A percentile compares a stretch with the other conserved stretches of the same genome.
phyloP scores from a whole-genome alignment of 2,329 filamentous ascomycete genomes.

The Venturia oleaginea region DNA sequence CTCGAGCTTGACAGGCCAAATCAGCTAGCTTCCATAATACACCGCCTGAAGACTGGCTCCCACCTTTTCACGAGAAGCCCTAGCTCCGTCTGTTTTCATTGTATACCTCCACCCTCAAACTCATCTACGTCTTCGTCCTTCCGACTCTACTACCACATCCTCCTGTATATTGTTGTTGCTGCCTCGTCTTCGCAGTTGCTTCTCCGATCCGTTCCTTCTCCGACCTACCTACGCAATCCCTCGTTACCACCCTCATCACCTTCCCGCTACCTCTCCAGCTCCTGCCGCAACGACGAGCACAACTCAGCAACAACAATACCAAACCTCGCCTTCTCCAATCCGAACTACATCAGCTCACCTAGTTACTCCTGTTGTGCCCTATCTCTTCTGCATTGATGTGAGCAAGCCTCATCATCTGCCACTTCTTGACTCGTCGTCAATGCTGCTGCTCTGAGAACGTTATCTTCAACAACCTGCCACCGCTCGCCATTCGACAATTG shows the following conservation, averaged over 20 bases:
- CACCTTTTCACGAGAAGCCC: background rate
- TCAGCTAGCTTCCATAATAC: no score
- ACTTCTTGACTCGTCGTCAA: constrained; percentile 8
- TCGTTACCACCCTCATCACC: constrained; percentile 4
- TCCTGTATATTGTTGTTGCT: constrained; percentile 3
- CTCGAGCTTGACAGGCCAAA: background rate
- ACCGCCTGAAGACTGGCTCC: no score
- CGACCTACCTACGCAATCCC: background rate
- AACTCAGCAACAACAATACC: constrained; percentile 3
- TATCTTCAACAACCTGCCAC: constrained; percentile 5
- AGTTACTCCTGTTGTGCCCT: background rate
- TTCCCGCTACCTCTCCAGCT: background rate
- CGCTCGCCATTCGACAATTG: background rate
- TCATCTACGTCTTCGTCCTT: background rate
- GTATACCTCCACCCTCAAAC: background rate
- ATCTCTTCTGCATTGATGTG: constrained; percentile 7
- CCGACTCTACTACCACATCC: background rate
- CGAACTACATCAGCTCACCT: background rate
- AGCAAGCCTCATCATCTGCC: constrained; percentile 8
- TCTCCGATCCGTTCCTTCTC: background rate
- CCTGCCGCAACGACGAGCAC: background rate
- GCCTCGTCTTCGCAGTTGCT: background rate
- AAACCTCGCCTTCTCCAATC: background rate
- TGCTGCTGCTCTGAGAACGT: constrained; percentile 4
- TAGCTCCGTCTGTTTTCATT: background rate